Evolutionary conservation across 2,329 filamentous ascomycete genomes (phyloP).

Genomic region (Alternaria atra): DNA sequence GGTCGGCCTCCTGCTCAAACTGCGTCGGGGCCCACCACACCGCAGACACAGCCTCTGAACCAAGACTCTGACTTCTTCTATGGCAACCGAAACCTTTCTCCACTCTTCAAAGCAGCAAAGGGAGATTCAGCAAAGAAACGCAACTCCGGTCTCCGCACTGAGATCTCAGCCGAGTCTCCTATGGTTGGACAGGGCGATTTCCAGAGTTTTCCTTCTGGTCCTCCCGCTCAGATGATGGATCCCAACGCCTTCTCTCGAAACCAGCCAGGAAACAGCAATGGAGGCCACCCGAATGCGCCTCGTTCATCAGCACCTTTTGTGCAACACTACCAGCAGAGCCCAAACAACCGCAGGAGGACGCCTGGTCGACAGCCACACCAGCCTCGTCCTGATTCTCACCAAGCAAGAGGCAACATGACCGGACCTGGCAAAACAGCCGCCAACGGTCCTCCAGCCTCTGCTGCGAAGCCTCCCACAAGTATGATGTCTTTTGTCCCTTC

Average conservation of each 20-base stretch:
- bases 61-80: conserved; percentile 46
- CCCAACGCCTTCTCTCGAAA: conserved; percentile 29
- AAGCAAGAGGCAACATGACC: conserved; percentile 25
- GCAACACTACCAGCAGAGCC: conserved; percentile 33
- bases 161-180: conserved; percentile 50
- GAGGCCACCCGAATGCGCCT: conserved; percentile 26
- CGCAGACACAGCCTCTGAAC: conserved; percentile 37
- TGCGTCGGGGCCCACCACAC: conserved; percentile 47
- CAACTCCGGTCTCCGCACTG: conserved; percentile 56
- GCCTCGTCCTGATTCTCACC: conserved; percentile 35
- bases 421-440: conserved; percentile 21
- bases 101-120: conserved; percentile 59
- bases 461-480: conserved; percentile 33
- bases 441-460: conserved; percentile 23
- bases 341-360: conserved; percentile 35
- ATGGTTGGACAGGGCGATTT: conserved; percentile 32
- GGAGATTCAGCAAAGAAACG: conserved; percentile 53
- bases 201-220: conserved; percentile 36
- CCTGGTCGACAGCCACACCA: conserved; percentile 35
- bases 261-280: conserved; percentile 25
- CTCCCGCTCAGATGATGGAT: conserved; percentile 27
- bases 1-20: conserved; percentile 42
- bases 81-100: conserved; percentile 60
- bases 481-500: conserved; percentile 49
- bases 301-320: conserved; percentile 40